Evolutionary conservation across 1,139 yeast genomes (phyloP).

Genomic region (Fermentozyma sake): DNA sequence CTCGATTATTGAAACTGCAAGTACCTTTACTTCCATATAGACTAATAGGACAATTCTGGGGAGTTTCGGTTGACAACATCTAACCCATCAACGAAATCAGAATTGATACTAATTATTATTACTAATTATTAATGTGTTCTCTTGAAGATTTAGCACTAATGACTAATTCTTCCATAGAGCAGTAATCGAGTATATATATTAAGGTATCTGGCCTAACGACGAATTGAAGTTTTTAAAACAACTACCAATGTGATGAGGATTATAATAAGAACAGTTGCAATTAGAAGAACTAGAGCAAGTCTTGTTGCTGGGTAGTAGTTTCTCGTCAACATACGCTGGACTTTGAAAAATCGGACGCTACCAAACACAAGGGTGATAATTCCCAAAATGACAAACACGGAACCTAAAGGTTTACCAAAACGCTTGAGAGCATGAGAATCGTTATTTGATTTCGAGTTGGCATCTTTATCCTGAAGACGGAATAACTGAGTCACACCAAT

Average conservation of each 20-base stretch:
- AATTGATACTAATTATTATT: too few species aligned
- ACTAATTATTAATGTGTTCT: too few species aligned
- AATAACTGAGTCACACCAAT: slow-evolving; percentile 41
- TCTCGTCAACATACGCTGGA: slow-evolving; percentile 39
- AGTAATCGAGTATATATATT: too few species aligned
- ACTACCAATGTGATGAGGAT: slow-evolving; percentile 13
- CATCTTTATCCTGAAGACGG: slow-evolving; percentile 23
- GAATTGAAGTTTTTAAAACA: slow-evolving; percentile 5
- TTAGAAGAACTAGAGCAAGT: slow-evolving; percentile 22
- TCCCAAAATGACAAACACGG: slow-evolving; percentile 31
- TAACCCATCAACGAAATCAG: too few species aligned
- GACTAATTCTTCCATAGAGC: too few species aligned
- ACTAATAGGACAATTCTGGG: too few species aligned
- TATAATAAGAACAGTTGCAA: slow-evolving; percentile 26
- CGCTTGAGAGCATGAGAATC: slow-evolving; percentile 10
- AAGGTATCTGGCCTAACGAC: too few species aligned
- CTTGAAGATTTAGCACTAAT: too few species aligned
- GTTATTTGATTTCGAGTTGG: slow-evolving; percentile 15
- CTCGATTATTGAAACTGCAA: too few species aligned
- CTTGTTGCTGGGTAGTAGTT: slow-evolving; percentile 46
- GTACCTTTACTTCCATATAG: too few species aligned
- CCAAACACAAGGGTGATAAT: slow-evolving; percentile 33
- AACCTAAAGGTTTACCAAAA: slow-evolving; percentile 36
- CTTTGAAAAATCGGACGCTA: slow-evolving; percentile 29
- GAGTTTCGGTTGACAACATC: too few species aligned